phyloP scores from a whole-genome alignment of 1,139 yeast genomes.

The Casaregolazyma suthepensis region DNA sequence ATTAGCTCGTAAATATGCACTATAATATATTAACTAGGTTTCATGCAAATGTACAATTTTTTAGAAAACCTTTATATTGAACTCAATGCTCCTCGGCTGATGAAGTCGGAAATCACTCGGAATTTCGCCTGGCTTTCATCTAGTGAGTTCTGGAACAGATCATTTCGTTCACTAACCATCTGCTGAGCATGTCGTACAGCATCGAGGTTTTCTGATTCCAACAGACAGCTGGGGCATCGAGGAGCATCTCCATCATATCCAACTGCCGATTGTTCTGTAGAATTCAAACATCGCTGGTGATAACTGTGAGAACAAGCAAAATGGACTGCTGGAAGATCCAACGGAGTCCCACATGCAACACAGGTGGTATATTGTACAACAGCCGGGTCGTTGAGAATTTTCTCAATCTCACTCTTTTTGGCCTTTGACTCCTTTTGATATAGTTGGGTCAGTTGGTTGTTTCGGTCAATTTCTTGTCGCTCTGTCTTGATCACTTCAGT shows the following conservation, averaged over 20 bases:
- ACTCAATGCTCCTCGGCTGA: slow-evolving; percentile 75
- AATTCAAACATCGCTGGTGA: slow-evolving; percentile 71
- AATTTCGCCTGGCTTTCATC: slow-evolving; percentile 60
- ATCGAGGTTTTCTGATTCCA: slow-evolving; percentile 60
- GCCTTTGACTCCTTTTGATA: slow-evolving; percentile 63
- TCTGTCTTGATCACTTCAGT: slow-evolving; percentile 57
- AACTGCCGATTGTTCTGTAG: slow-evolving; percentile 20
- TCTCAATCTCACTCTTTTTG: slow-evolving; percentile 49
- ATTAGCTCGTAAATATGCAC: not conserved
- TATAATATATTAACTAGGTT: not conserved
- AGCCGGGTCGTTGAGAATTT: slow-evolving; percentile 49
- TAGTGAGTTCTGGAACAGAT: slow-evolving; percentile 55
- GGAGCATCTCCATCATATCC: slow-evolving; percentile 25
- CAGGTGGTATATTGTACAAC: slow-evolving; percentile 68
- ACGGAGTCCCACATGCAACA: slow-evolving; percentile 57
- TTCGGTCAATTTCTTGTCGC: slow-evolving; percentile 61
- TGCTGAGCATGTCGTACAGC: slow-evolving; percentile 56
- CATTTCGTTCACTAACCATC: slow-evolving; percentile 55
- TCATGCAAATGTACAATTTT: not conserved
- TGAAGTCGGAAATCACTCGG: slow-evolving; percentile 68
- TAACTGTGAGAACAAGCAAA: slow-evolving; percentile 84
- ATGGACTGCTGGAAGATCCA: slow-evolving; percentile 78
- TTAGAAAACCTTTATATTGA: slow-evolving; percentile 3
- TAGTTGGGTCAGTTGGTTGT: slow-evolving; percentile 57
- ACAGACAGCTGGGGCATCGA: slow-evolving; percentile 68